Base-by-base conservation (phyloP, 1,284 basidiomycete genomes). In the Trichosporon asahii region DNA sequence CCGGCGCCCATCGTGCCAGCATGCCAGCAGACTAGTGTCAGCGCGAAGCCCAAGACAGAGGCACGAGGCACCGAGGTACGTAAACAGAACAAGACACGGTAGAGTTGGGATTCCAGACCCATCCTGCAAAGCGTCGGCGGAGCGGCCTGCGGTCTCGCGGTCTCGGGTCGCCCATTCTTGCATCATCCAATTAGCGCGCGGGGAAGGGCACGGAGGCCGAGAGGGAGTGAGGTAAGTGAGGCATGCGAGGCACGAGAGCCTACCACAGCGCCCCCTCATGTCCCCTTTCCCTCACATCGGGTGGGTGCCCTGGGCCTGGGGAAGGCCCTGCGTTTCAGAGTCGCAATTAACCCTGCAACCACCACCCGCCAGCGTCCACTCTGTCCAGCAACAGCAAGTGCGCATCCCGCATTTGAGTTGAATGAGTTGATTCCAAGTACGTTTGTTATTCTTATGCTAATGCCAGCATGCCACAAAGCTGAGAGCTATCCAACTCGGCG, bases 61-160 rank as follows among this genome's bases (percentile, higher is more conserved):
- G 27, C 27, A 61, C 57, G 57, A 61, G 57, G 57, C 57, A 61
- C 57, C 15, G 14, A 29, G 15, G 55, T 31, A 61, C 57, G 57
- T 31, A 29, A 31, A 21, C 25, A 18, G 27, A 18, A n/a, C 27
- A 61, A 31, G 29, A 18, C 29, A 61, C 57, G 57, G 57, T 18
- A 60, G 55, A 27, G 14, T 27, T 29, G 55, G 40, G 55, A 61
- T 61, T 61, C 57, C 57, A 61, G 57, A 61, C 57, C 57, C 57
- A 11, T n/a, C 40, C 18, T 44, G 18, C 40, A 44, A 40, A n/a
- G 18, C 18, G 5, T 33, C 31, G 31, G 40, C 49, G 49, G 23
- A 21, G 49, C 49, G 21, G 49, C 49, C 23, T 53, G 8, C 49
- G 21, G 49, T 18, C 23, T 53, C 5, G 23, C 49, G 49, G 49